Evolutionary conservation across 2,329 filamentous ascomycete genomes (phyloP).

Genomic region (Penicillium hesseltinei): DNA sequence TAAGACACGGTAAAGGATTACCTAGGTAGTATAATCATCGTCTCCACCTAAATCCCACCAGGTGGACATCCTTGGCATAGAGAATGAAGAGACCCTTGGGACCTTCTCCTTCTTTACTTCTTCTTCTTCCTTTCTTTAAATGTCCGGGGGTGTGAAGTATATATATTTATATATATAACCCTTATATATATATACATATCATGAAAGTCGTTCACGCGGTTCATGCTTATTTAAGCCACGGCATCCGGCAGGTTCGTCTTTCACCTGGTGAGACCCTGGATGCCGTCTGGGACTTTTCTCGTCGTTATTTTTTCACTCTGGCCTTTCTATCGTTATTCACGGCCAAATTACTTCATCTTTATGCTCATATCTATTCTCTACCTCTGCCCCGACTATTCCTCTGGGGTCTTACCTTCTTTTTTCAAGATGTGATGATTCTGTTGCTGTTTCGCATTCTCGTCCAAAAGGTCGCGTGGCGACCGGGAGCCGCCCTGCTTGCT

Average conservation of each 20-base stretch:
- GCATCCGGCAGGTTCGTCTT: slow-evolving; percentile 10
- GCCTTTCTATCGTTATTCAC: slow-evolving; percentile 27
- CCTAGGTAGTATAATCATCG: not conserved
- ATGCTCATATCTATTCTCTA: slow-evolving; percentile 29
- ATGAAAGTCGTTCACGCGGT: slow-evolving; percentile 13
- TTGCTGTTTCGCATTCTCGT: slow-evolving; percentile 25
- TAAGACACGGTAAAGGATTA: too few species aligned
- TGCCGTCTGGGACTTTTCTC: slow-evolving; percentile 28
- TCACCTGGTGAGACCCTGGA: slow-evolving; percentile 19
- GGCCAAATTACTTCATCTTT: slow-evolving; percentile 30
- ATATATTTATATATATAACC: not conserved
- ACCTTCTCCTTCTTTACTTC: not conserved
- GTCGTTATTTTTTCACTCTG: slow-evolving; percentile 33
- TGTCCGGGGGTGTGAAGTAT: not conserved
- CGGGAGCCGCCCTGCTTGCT: slow-evolving; percentile 19
- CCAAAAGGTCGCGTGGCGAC: slow-evolving; percentile 24
- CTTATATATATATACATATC: not conserved
- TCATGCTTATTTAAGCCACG: slow-evolving; percentile 12
- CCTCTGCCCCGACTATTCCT: slow-evolving; percentile 22
- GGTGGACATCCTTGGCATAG: not conserved
- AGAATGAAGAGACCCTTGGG: not conserved
- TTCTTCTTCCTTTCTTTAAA: not conserved
- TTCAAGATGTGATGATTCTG: slow-evolving; percentile 30
- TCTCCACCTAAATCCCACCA: not conserved
- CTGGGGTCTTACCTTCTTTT: slow-evolving; percentile 33